These are phyloP conservation scores for Parachlorella kessleri DNA, from an alignment of 139 green algal genomes.

Conservation along the genomic window DNA sequence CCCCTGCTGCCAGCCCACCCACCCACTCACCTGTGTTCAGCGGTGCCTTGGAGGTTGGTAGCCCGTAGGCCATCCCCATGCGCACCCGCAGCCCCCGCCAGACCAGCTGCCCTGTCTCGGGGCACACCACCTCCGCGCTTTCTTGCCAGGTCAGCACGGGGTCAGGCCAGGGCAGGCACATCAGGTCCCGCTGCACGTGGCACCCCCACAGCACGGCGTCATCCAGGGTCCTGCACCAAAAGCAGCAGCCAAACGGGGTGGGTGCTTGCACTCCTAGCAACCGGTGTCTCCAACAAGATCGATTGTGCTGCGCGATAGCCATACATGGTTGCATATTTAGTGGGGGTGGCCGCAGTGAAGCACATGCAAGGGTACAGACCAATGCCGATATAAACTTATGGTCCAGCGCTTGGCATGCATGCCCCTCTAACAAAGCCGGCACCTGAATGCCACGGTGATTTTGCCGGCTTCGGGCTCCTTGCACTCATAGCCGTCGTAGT, in stretches of 20 bases:
- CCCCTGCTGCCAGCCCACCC: no score
- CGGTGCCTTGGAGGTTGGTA: slow-evolving; percentile 61
- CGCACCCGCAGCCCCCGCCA: slow-evolving; percentile 73
- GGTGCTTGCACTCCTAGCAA: no score
- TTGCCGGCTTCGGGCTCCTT: slow-evolving; percentile 85
- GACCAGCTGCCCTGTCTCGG: slow-evolving; percentile 36
- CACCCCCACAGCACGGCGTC: slow-evolving; percentile 46
- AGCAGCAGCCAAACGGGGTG: no score
- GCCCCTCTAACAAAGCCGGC: no score
- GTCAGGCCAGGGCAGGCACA: slow-evolving; percentile 66
- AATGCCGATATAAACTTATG: no score
- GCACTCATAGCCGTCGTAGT: slow-evolving; percentile 83
- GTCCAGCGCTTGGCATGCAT: no score
- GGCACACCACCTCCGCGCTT: slow-evolving; percentile 36
- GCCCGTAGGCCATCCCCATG: slow-evolving; percentile 77
- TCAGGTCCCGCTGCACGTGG: slow-evolving; percentile 70
- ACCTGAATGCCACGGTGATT: slow-evolving; percentile 75
- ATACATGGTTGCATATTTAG: no score
- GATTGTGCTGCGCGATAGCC: no score
- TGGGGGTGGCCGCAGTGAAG: no score
- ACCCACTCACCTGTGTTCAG: slow-evolving; percentile 66
- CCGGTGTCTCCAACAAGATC: no score
- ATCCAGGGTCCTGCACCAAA: no score
- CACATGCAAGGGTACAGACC: no score
- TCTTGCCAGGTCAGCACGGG: slow-evolving; percentile 62